Evolutionary conservation across 805 yeast genomes (phyloP).

Genomic region (Candida chilensis): DNA sequence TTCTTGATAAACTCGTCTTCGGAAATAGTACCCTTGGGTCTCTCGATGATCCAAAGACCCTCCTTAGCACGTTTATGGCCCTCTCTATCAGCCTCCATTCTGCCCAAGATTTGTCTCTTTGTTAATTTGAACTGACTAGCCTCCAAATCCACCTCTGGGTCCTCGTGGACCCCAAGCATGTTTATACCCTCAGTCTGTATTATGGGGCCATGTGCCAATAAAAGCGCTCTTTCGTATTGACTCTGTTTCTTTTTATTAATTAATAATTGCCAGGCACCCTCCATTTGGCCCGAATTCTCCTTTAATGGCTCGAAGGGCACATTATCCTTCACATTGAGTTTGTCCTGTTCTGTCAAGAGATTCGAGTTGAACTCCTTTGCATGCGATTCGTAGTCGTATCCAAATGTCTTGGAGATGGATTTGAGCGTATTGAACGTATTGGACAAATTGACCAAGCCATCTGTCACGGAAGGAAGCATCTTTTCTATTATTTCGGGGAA

Average conservation of each 20-base stretch:
- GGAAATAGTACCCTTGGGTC: constrained; percentile 28
- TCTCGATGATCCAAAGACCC: constrained; percentile 60
- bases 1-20: constrained; percentile 32
- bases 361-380: constrained; percentile 18
- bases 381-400: constrained; percentile 15
- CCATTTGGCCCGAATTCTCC: constrained; percentile 16
- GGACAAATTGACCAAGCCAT: constrained; percentile 12
- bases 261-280: constrained; percentile 37
- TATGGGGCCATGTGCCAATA: constrained; percentile 23
- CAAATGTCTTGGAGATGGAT: constrained; percentile 21
- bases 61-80: constrained; percentile 82
- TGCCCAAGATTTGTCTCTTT: constrained; percentile 48
- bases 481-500: constrained; percentile 22
- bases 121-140: constrained; percentile 3
- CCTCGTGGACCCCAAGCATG: constrained; percentile 7
- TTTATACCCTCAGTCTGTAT: no score
- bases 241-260: constrained; percentile 38
- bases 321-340: constrained; percentile 15
- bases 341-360: constrained; percentile 25
- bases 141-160: constrained; percentile 15
- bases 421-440: constrained; percentile 13
- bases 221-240: constrained; percentile 37
- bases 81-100: constrained; percentile 94
- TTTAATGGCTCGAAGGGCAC: constrained; percentile 14
- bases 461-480: constrained; percentile 19